Base-by-base conservation (phyloP, 495 filamentous ascomycete genomes). In the Annulohypoxylon moriforme region DNA sequence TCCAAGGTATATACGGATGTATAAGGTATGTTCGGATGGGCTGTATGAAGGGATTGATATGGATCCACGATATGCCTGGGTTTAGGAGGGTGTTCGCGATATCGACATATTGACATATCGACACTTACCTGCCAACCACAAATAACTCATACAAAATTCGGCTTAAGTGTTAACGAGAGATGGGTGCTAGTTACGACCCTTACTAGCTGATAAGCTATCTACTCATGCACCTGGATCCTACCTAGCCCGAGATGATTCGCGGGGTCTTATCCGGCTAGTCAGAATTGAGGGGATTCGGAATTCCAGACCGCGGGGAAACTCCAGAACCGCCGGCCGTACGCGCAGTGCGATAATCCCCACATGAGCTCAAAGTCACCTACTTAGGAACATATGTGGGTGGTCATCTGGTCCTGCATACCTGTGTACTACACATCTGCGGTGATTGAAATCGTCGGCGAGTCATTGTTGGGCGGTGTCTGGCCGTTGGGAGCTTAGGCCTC, bases 91-190 rank as follows among this genome's bases (percentile, higher is more conserved):
- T 53, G 20, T 33, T 55, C 50, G 25, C 50, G 50, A 33, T 53
- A 31, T 31, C 49, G 49, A 53, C 49, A 53, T 27, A 18, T 14
- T 9, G 27, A 36, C 16, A 55, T 49, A 34, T 47, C 47, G 34
- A 46, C 18, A 57, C 14, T 31, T 53, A 20, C 34, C n/a, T 27
- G 56, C 29, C 57, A 25, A 49, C 46, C 33, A 66, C 65, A 71
- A 63, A 67, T 63, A 63, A 47, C 69, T 71, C 69, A 67, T 27
- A 20, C 11, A 64, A 49, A 61, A 71, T 50, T 52, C 31, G 40
- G 10, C 20, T 25, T 52, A 27, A 24, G 24, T 5, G 14, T 53
- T 33, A 36, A 38, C 16, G 29, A 40, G 20, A 9, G 29, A 56
- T 40, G 36, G 36, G 36, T 33, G 27, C 27, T 56, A 34, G 29